These are phyloP conservation scores for Strobilomyces dryophilus DNA, from an alignment of 768 basidiomycete genomes.

Conservation along the genomic window DNA sequence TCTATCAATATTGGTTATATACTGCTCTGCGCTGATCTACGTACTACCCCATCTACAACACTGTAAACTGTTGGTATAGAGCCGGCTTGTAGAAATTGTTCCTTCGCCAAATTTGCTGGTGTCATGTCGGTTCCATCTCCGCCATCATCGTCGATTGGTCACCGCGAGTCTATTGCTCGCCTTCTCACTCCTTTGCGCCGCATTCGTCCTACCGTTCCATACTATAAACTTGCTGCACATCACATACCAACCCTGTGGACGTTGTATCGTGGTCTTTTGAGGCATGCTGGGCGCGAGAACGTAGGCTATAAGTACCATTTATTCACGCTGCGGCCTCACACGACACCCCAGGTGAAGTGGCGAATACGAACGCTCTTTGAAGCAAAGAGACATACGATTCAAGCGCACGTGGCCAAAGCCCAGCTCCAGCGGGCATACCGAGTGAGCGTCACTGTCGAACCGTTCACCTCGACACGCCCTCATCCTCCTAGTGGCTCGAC, in stretches of 20 bases:
- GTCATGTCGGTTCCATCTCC: constrained; percentile 17
- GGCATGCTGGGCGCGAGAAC: constrained; percentile 48
- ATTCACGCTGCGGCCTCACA: background rate
- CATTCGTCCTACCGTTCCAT: constrained; percentile 57
- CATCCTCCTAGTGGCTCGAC: constrained; percentile 46
- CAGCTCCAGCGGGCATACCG: constrained; percentile 53
- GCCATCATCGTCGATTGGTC: constrained; percentile 35
- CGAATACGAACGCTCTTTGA: constrained; percentile 55
- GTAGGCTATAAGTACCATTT: constrained; percentile 35
- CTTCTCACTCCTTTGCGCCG: constrained; percentile 56
- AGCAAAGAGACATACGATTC: constrained; percentile 48
- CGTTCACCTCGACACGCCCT: background rate
- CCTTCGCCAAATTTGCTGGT: background rate
- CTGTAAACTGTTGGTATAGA: background rate
- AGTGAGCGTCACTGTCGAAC: constrained; percentile 33
- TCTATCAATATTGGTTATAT: background rate
- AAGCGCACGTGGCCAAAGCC: constrained; percentile 43
- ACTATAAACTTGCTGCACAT: constrained; percentile 68
- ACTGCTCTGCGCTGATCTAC: background rate
- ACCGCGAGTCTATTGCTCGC: constrained; percentile 49
- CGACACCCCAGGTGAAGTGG: constrained; percentile 46
- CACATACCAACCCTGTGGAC: constrained; percentile 73
- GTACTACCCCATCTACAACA: background rate
- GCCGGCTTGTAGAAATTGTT: background rate
- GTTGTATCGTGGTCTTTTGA: constrained; percentile 68